Evolutionary conservation across 2,329 filamentous ascomycete species (phyloP), one percentile per base, ranked within the genome.

Genomic region (Paecilomyces dactylethromorphus): DNA sequence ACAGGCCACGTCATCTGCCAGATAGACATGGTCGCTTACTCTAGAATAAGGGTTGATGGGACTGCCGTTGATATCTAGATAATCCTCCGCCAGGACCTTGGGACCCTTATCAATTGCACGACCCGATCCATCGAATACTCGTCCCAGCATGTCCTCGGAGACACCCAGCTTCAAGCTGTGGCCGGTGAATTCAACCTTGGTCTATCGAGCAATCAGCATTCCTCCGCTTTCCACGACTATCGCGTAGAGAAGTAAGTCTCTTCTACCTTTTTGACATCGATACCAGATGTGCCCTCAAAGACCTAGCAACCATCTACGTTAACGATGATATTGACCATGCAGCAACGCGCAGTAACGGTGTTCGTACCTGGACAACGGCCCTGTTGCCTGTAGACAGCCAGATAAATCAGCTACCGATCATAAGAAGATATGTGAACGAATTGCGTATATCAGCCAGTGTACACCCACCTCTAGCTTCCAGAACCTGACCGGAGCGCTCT

Each of bases 21-120:
- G 45, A 24, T 11, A 4, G 45, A 33, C 22, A 10, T 51, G 51
- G 56, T 56, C 35, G 72, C 85, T 69, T 84, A 95, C 93, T 82
- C 94, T 87, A 62, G 92, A 93, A 81, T 94, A 97, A 62, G 94
- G 94, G 81, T 99, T 99, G 80, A 99, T 99, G 60, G 94, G 93
- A 77, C 88, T 94, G 74, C 94, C 94, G 82, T 99, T 99, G 81
- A 99, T 99, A 71, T 99, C 95, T 68, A 99, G 84, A 77, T 96
- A 99, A 70, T 99, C 94, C 78, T 99, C 94, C 56, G 94, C 92
- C 65, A 99, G 81, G 70, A 99, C 94, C 82, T 97, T 97, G 62
- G 94, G 94, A 57, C 95, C 94, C 82, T 97, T 99, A 81, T 99
- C 94, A 76, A 99, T 99, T 68, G 95, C 90, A 77, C 93, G 89